phyloP scores from a whole-genome alignment of 176 grass and related monocot species.

The Poa annua region DNA sequence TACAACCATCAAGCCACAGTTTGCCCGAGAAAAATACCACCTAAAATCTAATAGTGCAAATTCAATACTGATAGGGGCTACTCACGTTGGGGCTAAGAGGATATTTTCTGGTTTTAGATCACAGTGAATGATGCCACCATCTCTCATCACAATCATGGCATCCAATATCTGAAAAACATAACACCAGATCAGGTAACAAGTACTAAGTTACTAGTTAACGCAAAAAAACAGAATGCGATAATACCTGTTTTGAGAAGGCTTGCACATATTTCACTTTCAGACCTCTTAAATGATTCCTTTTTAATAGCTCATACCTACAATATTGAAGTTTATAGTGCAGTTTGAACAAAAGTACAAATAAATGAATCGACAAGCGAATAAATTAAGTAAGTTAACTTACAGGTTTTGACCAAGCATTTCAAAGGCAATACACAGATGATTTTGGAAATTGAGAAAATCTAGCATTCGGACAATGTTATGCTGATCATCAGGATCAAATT shows the following conservation, averaged over 20 bases:
- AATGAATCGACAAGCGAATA: not conserved
- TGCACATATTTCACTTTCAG: slow-evolving; percentile 75
- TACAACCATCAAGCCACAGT: slow-evolving; percentile 37
- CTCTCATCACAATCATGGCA: slow-evolving; percentile 92
- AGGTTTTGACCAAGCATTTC: slow-evolving; percentile 98
- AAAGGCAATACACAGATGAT: slow-evolving; percentile 94
- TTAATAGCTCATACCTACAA: slow-evolving; percentile 89
- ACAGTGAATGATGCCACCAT: slow-evolving; percentile 98
- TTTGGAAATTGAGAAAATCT: slow-evolving; percentile 81
- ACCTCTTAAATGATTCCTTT: slow-evolving; percentile 88
- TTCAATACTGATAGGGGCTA: slow-evolving; percentile 28
- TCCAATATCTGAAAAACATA: slow-evolving; percentile 77
- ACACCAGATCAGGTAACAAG: slow-evolving; percentile 35
- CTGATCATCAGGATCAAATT: slow-evolving; percentile 82
- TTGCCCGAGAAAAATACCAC: not conserved
- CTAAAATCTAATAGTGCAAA: slow-evolving; percentile 39
- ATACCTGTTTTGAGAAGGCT: slow-evolving; percentile 94
- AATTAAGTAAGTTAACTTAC: slow-evolving; percentile 57
- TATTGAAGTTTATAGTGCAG: slow-evolving; percentile 22
- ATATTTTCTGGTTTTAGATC: slow-evolving; percentile 99
- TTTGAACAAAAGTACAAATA: slow-evolving; percentile 13
- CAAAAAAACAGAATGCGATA: slow-evolving; percentile 4
- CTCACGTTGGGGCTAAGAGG: slow-evolving; percentile 76
- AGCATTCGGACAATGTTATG: slow-evolving; percentile 97
- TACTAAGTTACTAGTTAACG: slow-evolving; percentile 24